Percentiles rank a stretch among this genome's conserved stretches.
Evolutionary conservation across 108 stramenopile genomes (phyloP).

Genomic region (Skeletonema tropicum): DNA sequence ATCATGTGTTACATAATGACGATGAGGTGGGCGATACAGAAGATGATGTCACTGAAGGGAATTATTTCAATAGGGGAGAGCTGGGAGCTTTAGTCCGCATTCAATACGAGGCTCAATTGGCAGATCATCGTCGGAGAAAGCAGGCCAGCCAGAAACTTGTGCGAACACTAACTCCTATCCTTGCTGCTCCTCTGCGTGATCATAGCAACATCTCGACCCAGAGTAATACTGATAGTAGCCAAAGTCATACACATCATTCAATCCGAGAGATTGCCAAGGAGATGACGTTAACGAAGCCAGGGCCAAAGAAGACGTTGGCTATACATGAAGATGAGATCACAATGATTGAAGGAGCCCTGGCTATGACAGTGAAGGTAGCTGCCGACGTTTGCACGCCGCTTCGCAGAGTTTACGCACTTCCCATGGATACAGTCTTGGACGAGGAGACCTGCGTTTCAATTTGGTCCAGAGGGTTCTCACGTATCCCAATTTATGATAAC

Average conservation of each 20-base stretch:
- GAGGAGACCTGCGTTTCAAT: slow-evolving; percentile 63
- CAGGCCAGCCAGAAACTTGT: slow-evolving; percentile 14
- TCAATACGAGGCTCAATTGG: slow-evolving; percentile 44
- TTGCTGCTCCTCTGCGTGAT: background rate
- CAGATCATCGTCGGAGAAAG: slow-evolving; percentile 22
- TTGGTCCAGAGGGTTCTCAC: slow-evolving; percentile 67
- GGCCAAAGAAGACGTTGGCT: background rate
- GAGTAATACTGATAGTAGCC: background rate
- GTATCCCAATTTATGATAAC: slow-evolving; percentile 68
- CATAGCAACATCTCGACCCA: background rate
- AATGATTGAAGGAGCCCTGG: slow-evolving; percentile 81
- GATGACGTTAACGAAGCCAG: slow-evolving; percentile 10
- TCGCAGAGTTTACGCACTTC: slow-evolving; percentile 59
- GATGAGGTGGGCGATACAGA: slow-evolving; percentile 47
- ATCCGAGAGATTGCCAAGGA: slow-evolving; percentile 17
- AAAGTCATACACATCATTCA: slow-evolving; percentile 8
- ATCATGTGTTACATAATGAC: slow-evolving; percentile 69
- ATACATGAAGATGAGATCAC: slow-evolving; percentile 69
- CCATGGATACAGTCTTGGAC: slow-evolving; percentile 60
- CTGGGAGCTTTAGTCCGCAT: slow-evolving; percentile 40
- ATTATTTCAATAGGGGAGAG: slow-evolving; percentile 41
- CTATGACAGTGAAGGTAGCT: slow-evolving; percentile 71
- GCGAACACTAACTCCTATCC: background rate
- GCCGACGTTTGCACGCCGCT: slow-evolving; percentile 67
- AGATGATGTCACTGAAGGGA: slow-evolving; percentile 39